A percentile compares a stretch with the other conserved stretches of the same genome.
phyloP scores from a whole-genome alignment of 192 early-diverging fungal species.

The Coemansia guatemalensis region DNA sequence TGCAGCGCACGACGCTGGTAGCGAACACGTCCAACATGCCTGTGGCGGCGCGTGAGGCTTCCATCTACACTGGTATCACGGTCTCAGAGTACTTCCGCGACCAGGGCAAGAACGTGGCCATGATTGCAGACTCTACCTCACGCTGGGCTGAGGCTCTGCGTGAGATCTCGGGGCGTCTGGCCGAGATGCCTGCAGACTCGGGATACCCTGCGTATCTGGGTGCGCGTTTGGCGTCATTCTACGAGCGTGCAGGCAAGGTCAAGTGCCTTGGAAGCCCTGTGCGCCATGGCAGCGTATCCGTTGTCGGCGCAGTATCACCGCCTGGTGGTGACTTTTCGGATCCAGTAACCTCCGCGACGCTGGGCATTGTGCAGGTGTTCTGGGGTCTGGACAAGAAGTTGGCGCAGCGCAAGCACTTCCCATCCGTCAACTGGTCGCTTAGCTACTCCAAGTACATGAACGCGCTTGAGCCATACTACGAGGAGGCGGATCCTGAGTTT shows the following conservation, averaged over 20 bases:
- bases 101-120: constrained; percentile 98
- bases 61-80: constrained; percentile 99
- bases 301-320: constrained; percentile 99
- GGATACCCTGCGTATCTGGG: constrained; percentile 99
- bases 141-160: constrained; percentile 99
- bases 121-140: constrained; percentile 99
- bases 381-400: constrained; percentile 99
- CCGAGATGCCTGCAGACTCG: constrained; percentile 98
- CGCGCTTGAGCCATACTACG: constrained; percentile 94
- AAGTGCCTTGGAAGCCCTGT: constrained; percentile 94
- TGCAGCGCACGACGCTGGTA: constrained; percentile 99
- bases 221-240: constrained; percentile 98
- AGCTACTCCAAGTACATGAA: constrained; percentile 99
- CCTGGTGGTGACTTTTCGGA: constrained; percentile 99
- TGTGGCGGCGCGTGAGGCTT: constrained; percentile 99
- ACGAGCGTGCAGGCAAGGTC: constrained; percentile 98
- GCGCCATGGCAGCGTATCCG: constrained; percentile 91
- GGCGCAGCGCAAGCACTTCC: constrained; percentile 99
- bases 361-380: constrained; percentile 99
- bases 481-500: constrained; percentile 94
- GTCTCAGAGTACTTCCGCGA: constrained; percentile 99
- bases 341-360: constrained; percentile 94
- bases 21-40: constrained; percentile 99
- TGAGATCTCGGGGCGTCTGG: constrained; percentile 99
- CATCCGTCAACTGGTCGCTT: constrained; percentile 98